Evolutionary conservation across 805 yeast species (phyloP).

Genomic region (Pichia cabralensis): DNA sequence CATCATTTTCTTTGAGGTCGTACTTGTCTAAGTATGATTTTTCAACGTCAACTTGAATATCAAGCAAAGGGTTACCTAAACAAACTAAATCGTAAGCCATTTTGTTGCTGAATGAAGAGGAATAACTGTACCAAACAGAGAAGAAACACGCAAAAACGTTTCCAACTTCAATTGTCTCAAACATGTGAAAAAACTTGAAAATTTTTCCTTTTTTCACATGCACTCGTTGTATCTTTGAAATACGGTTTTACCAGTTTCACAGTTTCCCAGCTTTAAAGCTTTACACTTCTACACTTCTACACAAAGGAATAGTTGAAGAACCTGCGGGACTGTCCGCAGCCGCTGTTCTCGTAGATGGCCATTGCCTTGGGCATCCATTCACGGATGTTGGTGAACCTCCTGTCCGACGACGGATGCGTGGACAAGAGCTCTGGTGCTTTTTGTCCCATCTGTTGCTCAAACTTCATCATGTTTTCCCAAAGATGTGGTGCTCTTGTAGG

Average conservation of each 20-base stretch:
- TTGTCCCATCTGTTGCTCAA: constrained; percentile 31
- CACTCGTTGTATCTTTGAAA: too few species aligned
- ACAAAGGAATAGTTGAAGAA: too few species aligned
- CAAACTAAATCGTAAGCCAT: constrained; percentile 68
- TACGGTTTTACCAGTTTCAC: too few species aligned
- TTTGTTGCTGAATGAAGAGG: background rate
- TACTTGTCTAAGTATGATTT: constrained; percentile 68
- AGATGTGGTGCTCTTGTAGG: constrained; percentile 64
- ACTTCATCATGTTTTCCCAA: constrained; percentile 73
- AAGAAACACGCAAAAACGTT: too few species aligned
- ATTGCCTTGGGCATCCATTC: constrained; percentile 59
- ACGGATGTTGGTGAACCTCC: constrained; percentile 57
- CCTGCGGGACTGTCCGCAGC: constrained; percentile 30
- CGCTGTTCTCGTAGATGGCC: constrained; percentile 30
- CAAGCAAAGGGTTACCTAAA: constrained; percentile 85
- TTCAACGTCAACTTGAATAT: constrained; percentile 70
- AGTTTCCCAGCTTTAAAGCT: too few species aligned
- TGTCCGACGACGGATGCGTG: constrained; percentile 83
- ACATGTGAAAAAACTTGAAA: too few species aligned
- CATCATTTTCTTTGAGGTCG: constrained; percentile 82
- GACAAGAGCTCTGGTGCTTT: constrained; percentile 53
- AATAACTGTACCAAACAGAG: background rate
- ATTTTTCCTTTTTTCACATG: too few species aligned
- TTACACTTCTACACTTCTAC: too few species aligned
- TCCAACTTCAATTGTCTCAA: too few species aligned